Percentiles rank a stretch among this genome's conserved stretches.
These are phyloP conservation scores for Cyclocybe cylindracea DNA, from an alignment of 768 basidiomycete species.

Conservation along the genomic window DNA sequence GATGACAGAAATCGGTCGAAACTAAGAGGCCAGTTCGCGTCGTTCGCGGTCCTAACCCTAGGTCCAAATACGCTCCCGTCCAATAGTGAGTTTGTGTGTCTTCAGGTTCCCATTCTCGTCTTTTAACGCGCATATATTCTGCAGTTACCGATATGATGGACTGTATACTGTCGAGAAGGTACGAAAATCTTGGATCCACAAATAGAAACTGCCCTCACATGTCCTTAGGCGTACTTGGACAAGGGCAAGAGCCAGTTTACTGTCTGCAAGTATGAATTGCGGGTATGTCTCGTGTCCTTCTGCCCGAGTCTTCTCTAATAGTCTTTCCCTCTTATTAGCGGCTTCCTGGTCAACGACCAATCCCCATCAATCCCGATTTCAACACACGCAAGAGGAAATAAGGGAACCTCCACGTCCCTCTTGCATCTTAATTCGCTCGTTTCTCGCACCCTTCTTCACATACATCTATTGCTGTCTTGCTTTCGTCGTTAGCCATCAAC, in stretches of 20 bases:
- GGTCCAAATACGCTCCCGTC: slow-evolving; percentile 34
- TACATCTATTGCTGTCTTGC: background rate
- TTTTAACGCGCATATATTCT: background rate
- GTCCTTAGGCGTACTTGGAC: slow-evolving; percentile 25
- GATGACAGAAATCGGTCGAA: slow-evolving; percentile 28
- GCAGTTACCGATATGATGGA: slow-evolving; percentile 45
- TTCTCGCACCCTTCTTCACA: background rate
- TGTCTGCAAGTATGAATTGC: slow-evolving; percentile 31
- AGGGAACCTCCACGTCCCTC: background rate
- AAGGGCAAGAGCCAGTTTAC: slow-evolving; percentile 27
- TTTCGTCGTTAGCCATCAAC: slow-evolving; percentile 1
- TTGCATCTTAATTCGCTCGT: background rate
- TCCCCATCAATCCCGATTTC: slow-evolving; percentile 4
- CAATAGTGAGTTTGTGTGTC: slow-evolving; percentile 26
- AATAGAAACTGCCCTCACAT: background rate
- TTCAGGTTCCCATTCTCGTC: background rate
- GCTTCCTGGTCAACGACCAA: slow-evolving; percentile 7
- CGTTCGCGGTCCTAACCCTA: slow-evolving; percentile 32
- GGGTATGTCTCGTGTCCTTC: slow-evolving; percentile 15
- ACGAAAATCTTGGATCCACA: background rate
- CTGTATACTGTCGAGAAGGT: slow-evolving; percentile 39
- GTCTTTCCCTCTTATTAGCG: slow-evolving; percentile 5
- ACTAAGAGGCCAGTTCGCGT: slow-evolving; percentile 40
- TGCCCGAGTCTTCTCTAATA: background rate
- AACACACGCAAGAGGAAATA: background rate